phyloP scores from a whole-genome alignment of 257 asterid species.

The Przewalskia tangutica region DNA sequence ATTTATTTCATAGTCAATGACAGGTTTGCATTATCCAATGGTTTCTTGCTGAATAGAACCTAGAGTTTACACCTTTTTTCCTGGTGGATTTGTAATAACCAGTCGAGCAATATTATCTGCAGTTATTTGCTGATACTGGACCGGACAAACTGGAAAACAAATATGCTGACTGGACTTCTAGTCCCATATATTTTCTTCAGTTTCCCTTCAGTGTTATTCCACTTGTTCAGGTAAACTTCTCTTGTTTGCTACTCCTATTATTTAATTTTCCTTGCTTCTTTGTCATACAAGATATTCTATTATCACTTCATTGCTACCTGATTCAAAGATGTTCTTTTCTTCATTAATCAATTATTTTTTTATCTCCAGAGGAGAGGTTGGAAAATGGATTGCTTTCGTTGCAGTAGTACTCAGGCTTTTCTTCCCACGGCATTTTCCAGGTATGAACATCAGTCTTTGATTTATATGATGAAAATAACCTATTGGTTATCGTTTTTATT shows the following conservation, averaged over 20 bases:
- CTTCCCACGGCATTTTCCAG: conserved; percentile 95
- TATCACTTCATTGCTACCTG: background rate
- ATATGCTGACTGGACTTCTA: conserved; percentile 37
- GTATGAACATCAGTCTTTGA: conserved; percentile 13
- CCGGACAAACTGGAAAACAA: conserved; percentile 40
- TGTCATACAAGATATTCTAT: background rate
- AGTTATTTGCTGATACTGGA: conserved; percentile 28
- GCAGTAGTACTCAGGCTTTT: conserved; percentile 87
- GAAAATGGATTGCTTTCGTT: conserved; percentile 73
- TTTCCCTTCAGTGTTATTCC: conserved; percentile 18
- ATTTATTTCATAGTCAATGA: background rate
- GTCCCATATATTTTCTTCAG: conserved; percentile 25
- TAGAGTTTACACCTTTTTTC: background rate
- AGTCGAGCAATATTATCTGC: background rate
- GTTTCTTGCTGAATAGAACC: background rate
- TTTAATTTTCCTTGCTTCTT: background rate
- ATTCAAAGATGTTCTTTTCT: background rate
- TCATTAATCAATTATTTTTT: background rate
- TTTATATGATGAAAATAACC: background rate
- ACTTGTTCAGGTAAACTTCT: conserved; percentile 45
- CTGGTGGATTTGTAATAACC: background rate
- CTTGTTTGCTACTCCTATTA: background rate
- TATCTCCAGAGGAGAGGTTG: conserved; percentile 69
- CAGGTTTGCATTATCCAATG: background rate
- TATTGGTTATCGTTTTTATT: background rate